These are phyloP conservation scores for Parascedosporium putredinis DNA, from an alignment of 2,329 filamentous ascomycete species.

Conservation along the genomic window DNA sequence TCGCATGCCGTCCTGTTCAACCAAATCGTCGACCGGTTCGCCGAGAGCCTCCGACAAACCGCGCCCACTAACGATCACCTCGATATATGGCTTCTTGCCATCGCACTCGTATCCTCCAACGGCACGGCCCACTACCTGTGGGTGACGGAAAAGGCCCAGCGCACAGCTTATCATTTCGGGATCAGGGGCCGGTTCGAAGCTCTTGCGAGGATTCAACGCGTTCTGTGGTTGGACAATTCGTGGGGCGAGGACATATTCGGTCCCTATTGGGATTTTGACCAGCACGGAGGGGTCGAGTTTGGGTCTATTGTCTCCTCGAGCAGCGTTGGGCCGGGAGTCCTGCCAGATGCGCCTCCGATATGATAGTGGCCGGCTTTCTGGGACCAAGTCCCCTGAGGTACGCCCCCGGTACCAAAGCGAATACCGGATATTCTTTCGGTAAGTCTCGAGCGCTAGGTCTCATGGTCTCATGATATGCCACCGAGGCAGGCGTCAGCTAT, in stretches of 20 bases:
- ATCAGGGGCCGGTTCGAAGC: not conserved
- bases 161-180: not conserved
- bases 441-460: too few species aligned
- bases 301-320: not conserved
- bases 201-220: constrained; percentile 10
- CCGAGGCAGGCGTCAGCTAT: too few species aligned
- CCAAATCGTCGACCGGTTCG: constrained; percentile 22
- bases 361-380: not conserved
- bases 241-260: constrained; percentile 15
- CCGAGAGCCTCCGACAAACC: constrained; percentile 17
- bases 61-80: constrained; percentile 17
- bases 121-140: constrained; percentile 18
- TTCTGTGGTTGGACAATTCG: constrained; percentile 20
- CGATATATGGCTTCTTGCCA: constrained; percentile 29
- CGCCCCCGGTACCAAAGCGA: too few species aligned
- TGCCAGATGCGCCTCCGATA: not conserved
- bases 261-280: constrained; percentile 16
- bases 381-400: too few species aligned
- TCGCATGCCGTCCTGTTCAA: constrained; percentile 33
- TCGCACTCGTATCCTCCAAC: constrained; percentile 27
- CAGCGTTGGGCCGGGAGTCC: not conserved
- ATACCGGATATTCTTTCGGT: too few species aligned
- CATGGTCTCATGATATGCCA: too few species aligned
- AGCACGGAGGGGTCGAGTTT: not conserved
- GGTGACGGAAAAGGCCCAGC: constrained; percentile 18